Base-by-base conservation (phyloP, 2,329 filamentous ascomycete species). In the Tympanopsis confertula region DNA sequence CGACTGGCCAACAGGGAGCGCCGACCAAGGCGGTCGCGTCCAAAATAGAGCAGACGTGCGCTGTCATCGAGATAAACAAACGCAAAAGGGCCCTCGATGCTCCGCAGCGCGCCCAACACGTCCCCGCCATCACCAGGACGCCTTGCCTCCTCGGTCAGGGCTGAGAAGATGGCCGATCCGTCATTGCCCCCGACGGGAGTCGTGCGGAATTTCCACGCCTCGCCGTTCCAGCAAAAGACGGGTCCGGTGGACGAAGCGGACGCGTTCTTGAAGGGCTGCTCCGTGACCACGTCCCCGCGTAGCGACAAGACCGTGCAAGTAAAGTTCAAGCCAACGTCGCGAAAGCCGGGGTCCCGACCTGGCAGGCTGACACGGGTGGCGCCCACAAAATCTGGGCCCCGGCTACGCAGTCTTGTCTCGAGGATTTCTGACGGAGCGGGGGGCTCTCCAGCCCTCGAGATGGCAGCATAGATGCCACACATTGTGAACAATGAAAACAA, bases 181-280 rank as follows among this genome's bases (percentile, higher is more conserved):
- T 98, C 91, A 52, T 94, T 95, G 40, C 78, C 83, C 4, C 51
- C 41, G n/a, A 94, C 65, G 1, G 56, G 49, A 5, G 68, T 48
- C 22, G 68, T 69, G 5, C 58, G 60, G 36, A 94, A 68, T 40
- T 71, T 80, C 91, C 91, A 98, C 1, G 87, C 89, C 55, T 98
- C 91, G 33, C 91, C 91, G 52, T 98, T 98, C 91, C 91, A 98
- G 68, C 89, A 95, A 2, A 98, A 67, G 1, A 85, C 64, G 1
- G 81, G 86, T 4, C 69, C 68, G 0, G 69, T 69, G 0, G 48
- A 44, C 3, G 53, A 26, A 7, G n/a, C 7, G 22, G 7, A n/a
- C 7, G 22, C n/a, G 45, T 82, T 72, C 30, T 69, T 56, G 3
- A 94, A 70, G 2, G 91, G 91, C 55, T 96, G 91, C 22, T 61